Evolutionary conservation across 2,329 filamentous ascomycete species (phyloP).

Genomic region (Aspergillus sergii): DNA sequence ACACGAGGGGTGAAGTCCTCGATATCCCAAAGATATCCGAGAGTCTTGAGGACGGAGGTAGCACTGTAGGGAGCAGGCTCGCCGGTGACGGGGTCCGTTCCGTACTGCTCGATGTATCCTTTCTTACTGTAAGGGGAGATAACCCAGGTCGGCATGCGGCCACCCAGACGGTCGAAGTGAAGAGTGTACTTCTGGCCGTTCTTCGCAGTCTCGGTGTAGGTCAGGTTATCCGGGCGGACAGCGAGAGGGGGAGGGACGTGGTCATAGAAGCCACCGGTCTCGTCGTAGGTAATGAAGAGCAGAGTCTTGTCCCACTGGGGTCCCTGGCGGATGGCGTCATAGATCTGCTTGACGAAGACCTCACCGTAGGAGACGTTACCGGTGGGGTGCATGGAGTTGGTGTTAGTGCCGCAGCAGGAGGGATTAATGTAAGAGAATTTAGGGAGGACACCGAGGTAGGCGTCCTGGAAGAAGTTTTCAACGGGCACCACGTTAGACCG

Average conservation of each 20-base stretch:
- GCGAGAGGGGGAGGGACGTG: conserved; percentile 41
- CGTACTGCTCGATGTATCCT: conserved; percentile 35
- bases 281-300: conserved; percentile 42
- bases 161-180: conserved; percentile 32
- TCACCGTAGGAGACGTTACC: conserved; percentile 41
- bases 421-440: conserved; percentile 43
- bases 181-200: conserved; percentile 31
- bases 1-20: conserved; percentile 35
- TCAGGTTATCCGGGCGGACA: conserved; percentile 35
- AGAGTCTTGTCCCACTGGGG: conserved; percentile 41
- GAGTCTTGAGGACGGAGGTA: conserved; percentile 31
- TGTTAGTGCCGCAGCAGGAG: conserved; percentile 43
- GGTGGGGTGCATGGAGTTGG: conserved; percentile 39
- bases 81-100: conserved; percentile 22
- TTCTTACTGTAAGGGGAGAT: conserved; percentile 35
- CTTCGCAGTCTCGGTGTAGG: conserved; percentile 35
- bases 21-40: conserved; percentile 41
- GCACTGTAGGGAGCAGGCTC: conserved; percentile 31
- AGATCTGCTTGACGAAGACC: conserved; percentile 38
- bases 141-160: conserved; percentile 32
- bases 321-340: conserved; percentile 38
- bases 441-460: conserved; percentile 33
- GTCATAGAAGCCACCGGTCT: conserved; percentile 43
- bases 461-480: conserved; percentile 38
- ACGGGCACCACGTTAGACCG: conserved; percentile 32